Base-by-base conservation (phyloP, 768 basidiomycete species). In the Lactarius pseudohatsudake region DNA sequence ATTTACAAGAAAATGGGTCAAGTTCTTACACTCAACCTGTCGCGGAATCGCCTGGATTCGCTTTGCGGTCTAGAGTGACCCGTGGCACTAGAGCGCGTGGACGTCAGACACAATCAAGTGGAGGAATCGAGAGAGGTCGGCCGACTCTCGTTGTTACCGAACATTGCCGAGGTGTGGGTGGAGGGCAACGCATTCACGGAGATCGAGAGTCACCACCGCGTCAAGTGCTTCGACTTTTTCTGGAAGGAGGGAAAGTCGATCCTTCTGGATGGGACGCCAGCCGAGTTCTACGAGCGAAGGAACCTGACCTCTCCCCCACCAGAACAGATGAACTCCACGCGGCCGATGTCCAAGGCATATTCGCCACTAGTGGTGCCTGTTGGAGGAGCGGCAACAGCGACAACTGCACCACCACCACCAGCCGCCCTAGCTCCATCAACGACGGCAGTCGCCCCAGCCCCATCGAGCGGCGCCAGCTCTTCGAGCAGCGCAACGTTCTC, bases 41-140 rank as follows among this genome's bases (percentile, higher is more conserved):
- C 91, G 1, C 80, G 83, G 62, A 98, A 98, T 73, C 86, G 96
- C 5, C 85, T 98, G 59, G 94, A 96, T 73, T 94, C 93, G n/a
- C 85, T 98, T 62, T 95, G 94, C 67, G 96, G 96, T 20, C 82
- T 98, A 8, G 96, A 98, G 76, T 86, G 95, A 20, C 82, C 98
- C 0, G 79, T 84, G 64, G 90, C 87, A 2, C 84, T 98, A 13
- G 89, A 96, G 74, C 85, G 91, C 41, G 82, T 97, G 34, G 96
- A 98, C 75, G 79, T 98, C 18, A 84, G 94, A 7, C 75, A 80
- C 62, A 98, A 98, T 70, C 78, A 85, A 61, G 78, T 98, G 41
- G 86, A 89, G 58, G 96, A 98, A 70, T 85, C 85, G 57, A 86
- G 86, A 11, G 96, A 98, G 75, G 81, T 98, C 9, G 91, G 93